Evolutionary conservation across 441 rosid species (phyloP), one percentile per base, ranked within the genome.

Genomic region (Eruca vesicaria): DNA sequence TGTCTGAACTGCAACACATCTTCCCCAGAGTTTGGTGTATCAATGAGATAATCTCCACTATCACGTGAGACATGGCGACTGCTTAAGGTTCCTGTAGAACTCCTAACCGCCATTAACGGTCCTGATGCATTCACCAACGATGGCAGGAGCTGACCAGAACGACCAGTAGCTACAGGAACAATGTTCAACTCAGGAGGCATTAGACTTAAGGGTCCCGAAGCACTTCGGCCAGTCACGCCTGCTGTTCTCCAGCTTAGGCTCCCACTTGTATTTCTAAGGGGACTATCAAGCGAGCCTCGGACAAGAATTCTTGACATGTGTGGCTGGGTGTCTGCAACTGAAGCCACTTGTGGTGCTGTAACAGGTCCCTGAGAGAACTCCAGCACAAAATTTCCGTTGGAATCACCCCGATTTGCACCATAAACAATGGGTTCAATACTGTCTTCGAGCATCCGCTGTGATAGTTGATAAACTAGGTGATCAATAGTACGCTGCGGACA

Each of bases 401-500:
- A 78, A 66, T 94, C 98, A 31, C 80, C 87, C 84, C 88, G 89
- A 55, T 74, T 85, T 43, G 86, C 89, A 82, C 81, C 81, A 35
- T 84, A 82, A 69, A 85, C 87, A 68, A 84, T 82, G 58, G 91
- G 94, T 82, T 94, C 98, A 53, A 89, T 75, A 82, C 88, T 92
- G 77, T 96, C 98, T 87, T 96, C 98, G 79, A 90, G 85, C 97
- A 90, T 96, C 77, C 95, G 87, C 82, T 89, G 96, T 50, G 99
- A 90, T 77, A 96, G 81, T 79, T 96, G 99, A 84, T 89, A 96
- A 70, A 96, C 99, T 72, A 96, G 86, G 82, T 94, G 99, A 87
- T 96, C 99, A 41, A 96, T 96, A 41, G 98, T 96, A 69, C 97
- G 86, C 78, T 96, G 99, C n/a, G 98, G 99, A 81, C 97, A 92